Evolutionary conservation across 176 grass and related monocot genomes (phyloP).

Genomic region (Dendrocalamus sinicus): DNA sequence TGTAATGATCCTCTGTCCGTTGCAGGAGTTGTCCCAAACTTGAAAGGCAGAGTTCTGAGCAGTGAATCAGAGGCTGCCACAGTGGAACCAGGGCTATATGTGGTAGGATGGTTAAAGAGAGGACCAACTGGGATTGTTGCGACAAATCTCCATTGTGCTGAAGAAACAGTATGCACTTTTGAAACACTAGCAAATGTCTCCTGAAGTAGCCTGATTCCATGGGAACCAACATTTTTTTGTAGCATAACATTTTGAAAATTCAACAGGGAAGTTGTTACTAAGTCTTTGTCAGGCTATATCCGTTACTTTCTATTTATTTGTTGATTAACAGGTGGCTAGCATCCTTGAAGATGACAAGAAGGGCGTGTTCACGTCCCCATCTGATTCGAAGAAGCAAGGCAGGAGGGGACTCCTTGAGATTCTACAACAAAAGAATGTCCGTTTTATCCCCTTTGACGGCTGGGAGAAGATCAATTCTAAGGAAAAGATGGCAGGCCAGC

Average conservation of each 20-base stretch:
- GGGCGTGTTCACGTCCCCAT: conserved; percentile 11
- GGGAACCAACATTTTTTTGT: background rate
- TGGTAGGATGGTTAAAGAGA: conserved; percentile 98
- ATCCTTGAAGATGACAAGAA: conserved; percentile 82
- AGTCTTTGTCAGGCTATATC: background rate
- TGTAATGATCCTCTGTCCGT: background rate
- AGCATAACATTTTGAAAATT: background rate
- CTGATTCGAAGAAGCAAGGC: conserved; percentile 50
- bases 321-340: conserved; percentile 61
- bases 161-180: conserved; percentile 81
- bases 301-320: background rate
- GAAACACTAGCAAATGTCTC: background rate
- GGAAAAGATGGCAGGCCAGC: conserved; percentile 60
- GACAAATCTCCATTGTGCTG: conserved; percentile 87
- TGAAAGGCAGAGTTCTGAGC: conserved; percentile 69
- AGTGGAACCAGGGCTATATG: conserved; percentile 72
- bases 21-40: conserved; percentile 79
- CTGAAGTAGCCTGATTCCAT: conserved; percentile 16
- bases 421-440: conserved; percentile 60
- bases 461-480: conserved; percentile 80
- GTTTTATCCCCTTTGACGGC: conserved; percentile 59
- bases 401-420: conserved; percentile 62
- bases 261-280: background rate
- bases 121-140: conserved; percentile 84
- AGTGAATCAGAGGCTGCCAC: conserved; percentile 44